Evolutionary conservation across 2,329 filamentous ascomycete genomes (phyloP).

Genomic region (Phialocephala subalpina): DNA sequence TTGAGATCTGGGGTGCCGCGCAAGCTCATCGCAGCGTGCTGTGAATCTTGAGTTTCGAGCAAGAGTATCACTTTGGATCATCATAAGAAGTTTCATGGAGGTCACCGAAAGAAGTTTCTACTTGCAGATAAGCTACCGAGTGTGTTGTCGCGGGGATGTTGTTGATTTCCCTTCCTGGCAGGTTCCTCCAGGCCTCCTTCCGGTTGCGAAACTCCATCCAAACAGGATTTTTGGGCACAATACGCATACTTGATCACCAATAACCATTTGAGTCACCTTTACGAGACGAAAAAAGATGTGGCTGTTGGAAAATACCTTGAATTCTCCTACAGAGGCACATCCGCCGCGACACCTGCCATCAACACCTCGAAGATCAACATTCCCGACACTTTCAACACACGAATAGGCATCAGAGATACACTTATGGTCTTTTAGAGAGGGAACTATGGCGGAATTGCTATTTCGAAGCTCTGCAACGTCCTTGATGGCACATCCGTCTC

Average conservation of each 20-base stretch:
- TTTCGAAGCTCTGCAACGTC: background rate
- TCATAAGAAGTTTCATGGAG: background rate
- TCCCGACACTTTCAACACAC: background rate
- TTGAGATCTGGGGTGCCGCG: background rate
- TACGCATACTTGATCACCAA: background rate
- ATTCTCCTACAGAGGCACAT: background rate
- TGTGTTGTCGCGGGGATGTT: background rate
- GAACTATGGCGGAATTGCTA: background rate
- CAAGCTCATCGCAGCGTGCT: background rate
- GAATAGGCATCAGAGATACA: background rate
- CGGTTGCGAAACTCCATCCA: background rate
- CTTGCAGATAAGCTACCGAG: background rate
- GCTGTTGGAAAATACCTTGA: background rate
- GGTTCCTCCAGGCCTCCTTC: background rate
- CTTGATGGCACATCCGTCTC: background rate
- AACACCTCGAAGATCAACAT: background rate
- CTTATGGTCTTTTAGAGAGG: background rate
- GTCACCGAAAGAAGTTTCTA: background rate
- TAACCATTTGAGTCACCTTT: background rate
- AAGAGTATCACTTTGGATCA: background rate
- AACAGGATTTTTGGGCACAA: background rate
- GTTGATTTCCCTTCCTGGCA: background rate
- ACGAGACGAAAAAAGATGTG: background rate
- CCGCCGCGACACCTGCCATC: background rate
- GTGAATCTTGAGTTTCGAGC: background rate